Conservation (phyloP, 2,329 filamentous ascomycete genomes). For the Xylaria digitata region DNA sequence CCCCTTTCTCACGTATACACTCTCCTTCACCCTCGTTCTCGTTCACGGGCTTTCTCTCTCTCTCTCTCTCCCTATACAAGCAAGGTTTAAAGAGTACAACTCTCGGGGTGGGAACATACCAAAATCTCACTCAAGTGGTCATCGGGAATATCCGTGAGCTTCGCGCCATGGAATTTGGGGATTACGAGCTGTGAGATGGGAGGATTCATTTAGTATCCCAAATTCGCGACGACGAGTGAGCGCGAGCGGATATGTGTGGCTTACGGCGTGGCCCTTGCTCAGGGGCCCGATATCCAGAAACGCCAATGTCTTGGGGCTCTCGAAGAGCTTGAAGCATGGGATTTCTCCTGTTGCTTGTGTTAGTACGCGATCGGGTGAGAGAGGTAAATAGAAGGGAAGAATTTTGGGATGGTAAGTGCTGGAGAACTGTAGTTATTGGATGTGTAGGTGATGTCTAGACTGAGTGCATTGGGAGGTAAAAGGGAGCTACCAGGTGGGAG, state of each 20-base stretch:
- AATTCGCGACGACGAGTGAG: background rate
- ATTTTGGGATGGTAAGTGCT: too few species aligned
- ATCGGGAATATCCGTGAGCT: constrained; percentile 92
- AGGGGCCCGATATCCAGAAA: constrained; percentile 97
- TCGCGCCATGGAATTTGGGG: constrained; percentile 92
- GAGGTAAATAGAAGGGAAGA: background rate
- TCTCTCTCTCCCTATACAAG: background rate
- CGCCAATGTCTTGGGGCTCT: constrained; percentile 91
- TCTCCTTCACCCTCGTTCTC: background rate
- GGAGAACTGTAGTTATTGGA: too few species aligned
- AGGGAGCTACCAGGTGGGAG: background rate
- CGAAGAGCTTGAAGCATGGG: constrained; percentile 94
- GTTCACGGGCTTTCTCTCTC: background rate
- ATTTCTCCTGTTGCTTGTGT: constrained; percentile 77
- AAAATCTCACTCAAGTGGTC: constrained; percentile 85
- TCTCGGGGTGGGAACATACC: constrained; percentile 55
- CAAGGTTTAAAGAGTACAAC: background rate
- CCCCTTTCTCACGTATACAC: background rate
- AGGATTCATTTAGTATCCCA: background rate
- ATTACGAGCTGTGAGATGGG: constrained; percentile 79
- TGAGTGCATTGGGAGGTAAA: too few species aligned
- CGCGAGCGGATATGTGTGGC: constrained; percentile 46
- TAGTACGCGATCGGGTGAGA: background rate
- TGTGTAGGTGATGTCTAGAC: too few species aligned
- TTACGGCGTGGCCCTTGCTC: constrained; percentile 87